Percentiles rank a stretch among this genome's conserved stretches.
phyloP scores from a whole-genome alignment of 2,329 filamentous ascomycete genomes.

The Penicillium sumatraense region DNA sequence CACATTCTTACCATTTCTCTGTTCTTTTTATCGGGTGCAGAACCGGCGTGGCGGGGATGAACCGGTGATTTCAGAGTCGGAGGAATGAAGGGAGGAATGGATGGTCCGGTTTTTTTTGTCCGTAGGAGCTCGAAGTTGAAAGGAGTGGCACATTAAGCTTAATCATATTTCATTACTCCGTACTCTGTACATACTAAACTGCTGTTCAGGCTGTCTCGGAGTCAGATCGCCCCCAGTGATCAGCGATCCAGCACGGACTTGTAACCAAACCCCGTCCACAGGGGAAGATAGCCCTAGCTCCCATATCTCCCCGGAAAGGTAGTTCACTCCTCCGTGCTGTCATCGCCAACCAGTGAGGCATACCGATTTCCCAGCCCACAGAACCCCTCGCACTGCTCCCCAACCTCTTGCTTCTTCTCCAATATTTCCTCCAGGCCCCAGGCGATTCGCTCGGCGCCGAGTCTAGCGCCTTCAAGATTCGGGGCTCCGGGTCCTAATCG shows the following conservation, averaged over 20 bases:
- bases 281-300: constrained; percentile 2
- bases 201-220: not conserved
- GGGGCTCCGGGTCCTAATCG: constrained; percentile 72
- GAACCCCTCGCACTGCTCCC: constrained; percentile 39
- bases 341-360: constrained; percentile 33
- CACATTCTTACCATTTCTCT: constrained; percentile 20
- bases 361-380: constrained; percentile 48
- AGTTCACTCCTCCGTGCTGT: constrained; percentile 13
- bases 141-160: constrained; percentile 10
- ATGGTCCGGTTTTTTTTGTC: constrained; percentile 6
- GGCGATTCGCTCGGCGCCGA: constrained; percentile 73
- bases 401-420: constrained; percentile 32
- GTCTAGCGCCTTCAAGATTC: constrained; percentile 74
- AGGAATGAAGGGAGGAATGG: constrained; percentile 32
- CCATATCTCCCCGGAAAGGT: not conserved
- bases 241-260: constrained; percentile 1
- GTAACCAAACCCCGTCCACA: not conserved
- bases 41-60: constrained; percentile 8
- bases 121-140: constrained; percentile 1
- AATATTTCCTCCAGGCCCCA: constrained; percentile 70
- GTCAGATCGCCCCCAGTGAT: not conserved
- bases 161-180: not conserved
- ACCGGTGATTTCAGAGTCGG: constrained; percentile 4
- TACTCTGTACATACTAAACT: not conserved
- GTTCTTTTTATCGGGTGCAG: constrained; percentile 4